phyloP scores from a whole-genome alignment of 768 basidiomycete species.

The Leucocoprinus birnbaumii region DNA sequence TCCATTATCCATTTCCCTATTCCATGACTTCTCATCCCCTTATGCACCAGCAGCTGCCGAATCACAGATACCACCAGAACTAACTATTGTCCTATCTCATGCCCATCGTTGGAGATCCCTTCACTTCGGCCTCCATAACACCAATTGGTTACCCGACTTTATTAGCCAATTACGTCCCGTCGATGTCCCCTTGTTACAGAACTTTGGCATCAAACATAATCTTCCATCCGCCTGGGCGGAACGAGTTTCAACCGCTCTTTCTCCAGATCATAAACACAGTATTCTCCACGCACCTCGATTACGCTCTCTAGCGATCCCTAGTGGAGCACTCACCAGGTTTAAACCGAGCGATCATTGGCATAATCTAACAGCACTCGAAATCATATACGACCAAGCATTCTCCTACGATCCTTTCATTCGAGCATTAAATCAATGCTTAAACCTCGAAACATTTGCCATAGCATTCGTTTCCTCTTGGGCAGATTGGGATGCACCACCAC shows the following conservation, averaged over 20 bases:
- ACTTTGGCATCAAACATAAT: neutral
- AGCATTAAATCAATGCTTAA: neutral
- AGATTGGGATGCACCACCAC: neutral
- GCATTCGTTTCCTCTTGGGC: neutral
- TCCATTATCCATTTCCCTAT: conserved; percentile 5
- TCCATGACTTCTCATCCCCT: neutral
- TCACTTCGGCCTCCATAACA: neutral
- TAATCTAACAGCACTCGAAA: neutral
- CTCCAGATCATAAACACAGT: neutral
- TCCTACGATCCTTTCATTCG: neutral
- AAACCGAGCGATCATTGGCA: neutral
- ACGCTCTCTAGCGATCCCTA: neutral
- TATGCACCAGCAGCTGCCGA: neutral
- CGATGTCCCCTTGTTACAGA: conserved; percentile 1
- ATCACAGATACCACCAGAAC: neutral
- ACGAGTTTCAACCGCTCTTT: neutral
- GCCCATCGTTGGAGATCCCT: conserved; percentile 1
- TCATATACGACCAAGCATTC: neutral
- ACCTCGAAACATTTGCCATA: conserved; percentile 4
- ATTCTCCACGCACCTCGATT: conserved; percentile 4
- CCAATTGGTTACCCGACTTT: neutral
- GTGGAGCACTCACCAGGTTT: neutral
- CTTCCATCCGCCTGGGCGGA: neutral
- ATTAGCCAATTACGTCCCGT: neutral
- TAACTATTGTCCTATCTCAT: neutral